Conservation (phyloP, 345 rosid genomes). For the Eucalyptus coolabah region DNA sequence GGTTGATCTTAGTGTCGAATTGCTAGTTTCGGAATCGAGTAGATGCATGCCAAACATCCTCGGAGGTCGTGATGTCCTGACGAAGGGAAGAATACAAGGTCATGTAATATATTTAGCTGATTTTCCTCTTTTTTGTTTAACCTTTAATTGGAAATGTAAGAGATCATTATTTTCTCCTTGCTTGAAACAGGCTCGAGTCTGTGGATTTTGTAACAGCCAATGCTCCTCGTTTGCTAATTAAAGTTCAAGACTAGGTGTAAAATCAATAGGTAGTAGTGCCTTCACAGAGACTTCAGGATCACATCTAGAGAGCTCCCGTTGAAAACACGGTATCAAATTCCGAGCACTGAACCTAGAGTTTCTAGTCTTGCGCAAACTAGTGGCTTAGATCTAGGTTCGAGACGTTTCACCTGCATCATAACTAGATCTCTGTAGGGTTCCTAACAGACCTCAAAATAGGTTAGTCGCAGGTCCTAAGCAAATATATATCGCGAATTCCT, state of each 20-base stretch:
- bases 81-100: no score
- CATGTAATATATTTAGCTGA: no score
- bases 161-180: no score
- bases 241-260: no score
- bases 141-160: no score
- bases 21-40: no score
- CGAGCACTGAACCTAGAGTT: neutral
- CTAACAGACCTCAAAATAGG: neutral
- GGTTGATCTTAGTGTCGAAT: no score
- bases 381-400: neutral
- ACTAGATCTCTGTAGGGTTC: neutral
- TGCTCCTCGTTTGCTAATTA: no score
- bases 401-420: neutral
- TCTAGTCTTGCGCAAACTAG: neutral
- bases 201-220: no score
- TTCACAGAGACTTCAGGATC: neutral
- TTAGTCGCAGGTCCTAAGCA: neutral
- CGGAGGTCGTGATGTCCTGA: accelerated
- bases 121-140: no score
- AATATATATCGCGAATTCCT: neutral
- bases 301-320: neutral
- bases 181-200: no score
- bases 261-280: neutral
- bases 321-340: neutral
- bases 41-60: no score